Evolutionary conservation across 805 yeast species (phyloP).

Genomic region (Nakazawaea ambrosiae): DNA sequence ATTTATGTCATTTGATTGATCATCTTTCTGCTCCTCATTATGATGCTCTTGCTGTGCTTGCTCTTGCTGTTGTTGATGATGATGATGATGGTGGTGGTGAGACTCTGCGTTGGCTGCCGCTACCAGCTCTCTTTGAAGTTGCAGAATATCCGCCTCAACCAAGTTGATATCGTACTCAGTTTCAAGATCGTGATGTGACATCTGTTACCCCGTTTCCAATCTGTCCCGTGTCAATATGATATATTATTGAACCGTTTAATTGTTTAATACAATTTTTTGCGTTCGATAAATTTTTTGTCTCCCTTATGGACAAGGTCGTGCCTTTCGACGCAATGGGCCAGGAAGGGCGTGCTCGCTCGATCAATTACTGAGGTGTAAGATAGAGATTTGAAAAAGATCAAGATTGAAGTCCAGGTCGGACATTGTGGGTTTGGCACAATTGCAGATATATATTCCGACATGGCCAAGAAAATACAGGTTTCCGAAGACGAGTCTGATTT

Average conservation of each 20-base stretch:
- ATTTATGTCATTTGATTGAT: neutral
- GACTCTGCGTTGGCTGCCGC: conserved; percentile 1
- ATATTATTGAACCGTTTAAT: conserved; percentile 3
- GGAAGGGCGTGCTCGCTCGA: no score
- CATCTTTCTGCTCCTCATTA: neutral
- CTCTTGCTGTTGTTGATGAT: no score
- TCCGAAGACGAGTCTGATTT: neutral
- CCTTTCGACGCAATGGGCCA: neutral
- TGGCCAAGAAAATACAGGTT: no score
- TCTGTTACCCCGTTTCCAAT: neutral
- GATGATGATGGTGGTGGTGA: no score
- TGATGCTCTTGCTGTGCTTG: neutral
- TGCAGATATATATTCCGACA: no score
- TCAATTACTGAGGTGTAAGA: no score
- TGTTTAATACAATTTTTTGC: neutral
- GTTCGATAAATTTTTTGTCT: neutral
- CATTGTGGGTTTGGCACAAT: no score
- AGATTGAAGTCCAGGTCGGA: no score
- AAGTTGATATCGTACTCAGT: conserved; percentile 9
- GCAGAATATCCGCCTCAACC: conserved; percentile 7
- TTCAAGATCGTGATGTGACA: conserved; percentile 8
- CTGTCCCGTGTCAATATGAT: conserved; percentile 11
- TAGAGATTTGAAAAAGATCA: no score
- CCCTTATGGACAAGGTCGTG: neutral
- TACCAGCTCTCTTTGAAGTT: neutral